Conservation (phyloP, 2,329 filamentous ascomycete species). For the Reticulascus tulasneorum region DNA sequence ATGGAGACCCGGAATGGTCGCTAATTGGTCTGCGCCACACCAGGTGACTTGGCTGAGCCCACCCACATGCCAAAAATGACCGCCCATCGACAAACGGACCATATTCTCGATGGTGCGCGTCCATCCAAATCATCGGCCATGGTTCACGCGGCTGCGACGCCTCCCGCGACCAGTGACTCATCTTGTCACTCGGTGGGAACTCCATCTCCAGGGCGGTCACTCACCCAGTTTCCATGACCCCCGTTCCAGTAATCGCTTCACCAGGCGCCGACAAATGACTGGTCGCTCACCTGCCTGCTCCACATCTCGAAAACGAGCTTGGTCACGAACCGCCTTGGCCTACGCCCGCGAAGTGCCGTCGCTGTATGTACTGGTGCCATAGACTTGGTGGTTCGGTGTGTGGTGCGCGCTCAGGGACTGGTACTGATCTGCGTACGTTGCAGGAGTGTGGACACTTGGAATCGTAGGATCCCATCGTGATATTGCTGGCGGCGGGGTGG, state of each 20-base stretch:
- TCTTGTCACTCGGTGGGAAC: background rate
- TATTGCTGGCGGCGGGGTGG: slow-evolving; percentile 6
- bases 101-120: too few species aligned
- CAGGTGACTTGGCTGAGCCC: slow-evolving; percentile 34
- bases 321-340: slow-evolving; percentile 10
- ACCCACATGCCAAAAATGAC: slow-evolving; percentile 14
- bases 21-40: slow-evolving; percentile 32
- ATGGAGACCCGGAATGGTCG: slow-evolving; percentile 1
- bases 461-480: slow-evolving; percentile 34
- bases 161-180: slow-evolving; percentile 5
- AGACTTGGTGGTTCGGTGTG: slow-evolving; percentile 31
- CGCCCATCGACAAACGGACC: too few species aligned
- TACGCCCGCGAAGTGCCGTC: slow-evolving; percentile 39
- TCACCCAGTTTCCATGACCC: background rate
- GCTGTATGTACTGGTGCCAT: slow-evolving; percentile 36
- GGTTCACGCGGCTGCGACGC: slow-evolving; percentile 5
- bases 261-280: slow-evolving; percentile 7
- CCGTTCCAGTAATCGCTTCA: background rate
- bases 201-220: slow-evolving; percentile 4
- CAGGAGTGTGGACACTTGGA: slow-evolving; percentile 19
- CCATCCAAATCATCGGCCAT: slow-evolving; percentile 17
- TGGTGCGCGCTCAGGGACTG: slow-evolving; percentile 34
- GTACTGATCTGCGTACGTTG: slow-evolving; percentile 34
- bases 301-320: slow-evolving; percentile 3
- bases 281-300: slow-evolving; percentile 1